Evolutionary conservation across 225 moss, liverwort and hornwort genomes (phyloP).

Genomic region (Ulota crispa): DNA sequence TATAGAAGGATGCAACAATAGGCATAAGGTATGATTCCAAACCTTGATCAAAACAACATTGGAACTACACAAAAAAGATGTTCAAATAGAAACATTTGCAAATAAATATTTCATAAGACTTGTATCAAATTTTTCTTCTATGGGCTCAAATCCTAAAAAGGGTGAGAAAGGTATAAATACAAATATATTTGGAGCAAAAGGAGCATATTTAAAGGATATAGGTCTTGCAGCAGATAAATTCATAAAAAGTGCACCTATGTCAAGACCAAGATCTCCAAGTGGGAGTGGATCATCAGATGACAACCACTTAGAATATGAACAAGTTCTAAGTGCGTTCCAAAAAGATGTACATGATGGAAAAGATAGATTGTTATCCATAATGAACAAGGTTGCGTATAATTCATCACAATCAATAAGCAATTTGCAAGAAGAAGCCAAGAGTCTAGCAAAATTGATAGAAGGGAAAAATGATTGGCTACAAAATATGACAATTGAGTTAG

Average conservation of each 20-base stretch:
- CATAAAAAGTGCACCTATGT: conserved; percentile 1
- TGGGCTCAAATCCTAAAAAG: too few relatives aligned
- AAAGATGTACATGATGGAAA: background rate
- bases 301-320: background rate
- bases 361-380: background rate
- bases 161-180: background rate
- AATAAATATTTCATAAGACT: too few relatives aligned
- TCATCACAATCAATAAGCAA: fast-evolving
- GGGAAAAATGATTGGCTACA: background rate
- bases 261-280: background rate
- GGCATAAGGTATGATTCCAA: too few relatives aligned
- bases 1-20: too few relatives aligned
- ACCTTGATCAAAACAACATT: too few relatives aligned
- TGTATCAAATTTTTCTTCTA: too few relatives aligned
- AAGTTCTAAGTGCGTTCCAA: background rate
- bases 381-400: background rate
- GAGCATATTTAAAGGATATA: background rate
- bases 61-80: too few relatives aligned
- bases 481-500: background rate
- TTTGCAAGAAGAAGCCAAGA: background rate
- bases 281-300: background rate
- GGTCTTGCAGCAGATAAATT: background rate
- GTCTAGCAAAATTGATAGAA: background rate
- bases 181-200: background rate
- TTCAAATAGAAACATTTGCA: too few relatives aligned